Evolutionary conservation across 768 basidiomycete genomes (phyloP), one percentile per base, ranked within the genome.

Genomic region (Mycena polygramma): DNA sequence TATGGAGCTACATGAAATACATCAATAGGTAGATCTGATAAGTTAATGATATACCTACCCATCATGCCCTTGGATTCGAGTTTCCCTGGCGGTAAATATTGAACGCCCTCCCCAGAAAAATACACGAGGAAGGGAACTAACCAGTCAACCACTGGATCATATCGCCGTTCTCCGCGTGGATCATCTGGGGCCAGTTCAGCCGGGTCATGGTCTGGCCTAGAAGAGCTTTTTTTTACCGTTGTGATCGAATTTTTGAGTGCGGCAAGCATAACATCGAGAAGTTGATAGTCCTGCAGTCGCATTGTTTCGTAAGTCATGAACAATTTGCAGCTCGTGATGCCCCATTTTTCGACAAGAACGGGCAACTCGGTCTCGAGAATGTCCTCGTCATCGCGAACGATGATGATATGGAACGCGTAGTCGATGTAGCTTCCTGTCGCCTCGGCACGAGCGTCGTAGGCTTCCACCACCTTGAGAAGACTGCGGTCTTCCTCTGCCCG

Each of bases 251-350:
- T 54, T 14, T 55, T 55, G 52, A 63, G 63, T 1, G 63, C 63
- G 8, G 63, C 52, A 45, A 63, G 63, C 63, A 63, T 63, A 13
- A 63, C 63, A 36, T 63, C 53, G 41, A 63, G 63, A 7, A 63
- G 63, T 19, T 63, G 63, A 24, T 63, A 63, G n/a, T 63, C 63
- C 53, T 54, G 63, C 43, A 63, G 36, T 45, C 43, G 52, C 63
- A 63, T 63, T 2, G 63, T 63, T 54, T 63, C 43, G 30, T 63
- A 63, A 45, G 63, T 63, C 63, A 63, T 63, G 39, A 63, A 63
- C 26, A 63, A 35, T 17, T 63, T 63, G 53, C 63, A 63, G 52
- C 63, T 63, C 3, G 63, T 63, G 52, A 63, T 63, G 30, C 63
- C 63, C 63, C 63, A 63, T 63, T 55, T 54, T 15, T 63, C 43